phyloP scores from a whole-genome alignment of 2,329 filamentous ascomycete genomes.

The Fusarium agapanthi region DNA sequence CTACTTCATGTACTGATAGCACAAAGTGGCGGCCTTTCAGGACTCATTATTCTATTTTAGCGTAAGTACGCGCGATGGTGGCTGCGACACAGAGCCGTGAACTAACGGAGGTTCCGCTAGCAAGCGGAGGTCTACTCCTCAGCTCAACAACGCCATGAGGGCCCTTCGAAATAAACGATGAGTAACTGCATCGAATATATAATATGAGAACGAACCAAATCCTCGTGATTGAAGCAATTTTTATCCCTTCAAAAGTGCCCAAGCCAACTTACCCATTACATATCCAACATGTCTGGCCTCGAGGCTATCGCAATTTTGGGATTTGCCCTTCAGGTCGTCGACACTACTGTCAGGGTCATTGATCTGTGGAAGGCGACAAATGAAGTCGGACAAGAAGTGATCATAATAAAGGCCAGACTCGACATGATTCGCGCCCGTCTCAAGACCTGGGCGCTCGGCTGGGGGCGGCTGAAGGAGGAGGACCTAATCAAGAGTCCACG shows the following conservation, averaged over 20 bases:
- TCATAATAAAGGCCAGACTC: not conserved
- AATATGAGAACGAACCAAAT: no score
- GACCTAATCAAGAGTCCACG: not conserved
- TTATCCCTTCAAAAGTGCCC: rapidly evolving
- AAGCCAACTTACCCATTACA: not conserved
- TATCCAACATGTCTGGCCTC: not conserved
- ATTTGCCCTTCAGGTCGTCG: not conserved
- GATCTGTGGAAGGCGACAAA: not conserved
- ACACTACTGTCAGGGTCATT: not conserved
- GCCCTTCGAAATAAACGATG: not conserved
- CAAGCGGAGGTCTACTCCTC: not conserved
- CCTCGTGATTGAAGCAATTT: rapidly evolving
- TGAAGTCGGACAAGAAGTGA: not conserved
- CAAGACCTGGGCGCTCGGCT: not conserved
- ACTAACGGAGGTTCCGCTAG: not conserved
- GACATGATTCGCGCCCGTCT: not conserved
- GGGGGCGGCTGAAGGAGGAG: not conserved
- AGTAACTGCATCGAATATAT: not conserved
- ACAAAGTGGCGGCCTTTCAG: not conserved
- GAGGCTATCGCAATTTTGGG: not conserved
- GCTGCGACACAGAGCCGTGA: not conserved
- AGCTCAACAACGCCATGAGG: not conserved
- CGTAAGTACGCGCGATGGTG: not conserved
- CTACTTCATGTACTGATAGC: rapidly evolving
- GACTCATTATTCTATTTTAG: not conserved